Evolutionary conservation across 768 basidiomycete species (phyloP), one percentile per base, ranked within the genome.

Genomic region (Xerocomellus chrysenteron): DNA sequence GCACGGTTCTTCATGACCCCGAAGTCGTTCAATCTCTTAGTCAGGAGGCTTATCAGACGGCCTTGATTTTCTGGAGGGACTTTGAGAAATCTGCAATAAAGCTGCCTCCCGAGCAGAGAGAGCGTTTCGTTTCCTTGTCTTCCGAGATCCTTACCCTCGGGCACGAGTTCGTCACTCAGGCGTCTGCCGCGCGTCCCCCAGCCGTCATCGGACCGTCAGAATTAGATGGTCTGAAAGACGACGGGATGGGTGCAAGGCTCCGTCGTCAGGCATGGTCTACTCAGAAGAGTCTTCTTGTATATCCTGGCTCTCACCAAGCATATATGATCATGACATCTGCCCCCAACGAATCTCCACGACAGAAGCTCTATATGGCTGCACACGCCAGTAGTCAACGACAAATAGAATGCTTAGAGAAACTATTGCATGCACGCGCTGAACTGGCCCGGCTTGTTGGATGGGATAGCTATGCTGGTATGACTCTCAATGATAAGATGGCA

Each of bases 1-100:
- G 84, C 69, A 75, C 72, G 16, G 88, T 93, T 44, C 72, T 94
- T 54, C 80, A 80, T 24, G 88, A 93, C 69, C 76, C 81, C 5
- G 78, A 81, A 24, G 80, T 93, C 39, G 81, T 87, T 32, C 76
- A 80, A 49, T 83, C 84, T 1, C 80, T 92, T 50, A 82, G 80
- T 48, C 82, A 81, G 13, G 92, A 93, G 67, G 92, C 88, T n/a
- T 75, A 83, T 52, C 85, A 88, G 61, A 94, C 95, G 7, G 94
- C 97, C 30, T 79, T 90, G 24, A 95, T 95, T 57, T 98, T 98
- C 74, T 88, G 93, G 82, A 82, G 90, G 46, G 97, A 98, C 78
- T 99, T 99, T 73, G 92, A 97, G 68, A 94, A 94, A 71, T 98
- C 95, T 14, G 96, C 93, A 10, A 95, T 98, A 59, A 82, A 95